phyloP scores from a whole-genome alignment of 2,329 filamentous ascomycete species.

The Lasiodiplodia gonubiensis region DNA sequence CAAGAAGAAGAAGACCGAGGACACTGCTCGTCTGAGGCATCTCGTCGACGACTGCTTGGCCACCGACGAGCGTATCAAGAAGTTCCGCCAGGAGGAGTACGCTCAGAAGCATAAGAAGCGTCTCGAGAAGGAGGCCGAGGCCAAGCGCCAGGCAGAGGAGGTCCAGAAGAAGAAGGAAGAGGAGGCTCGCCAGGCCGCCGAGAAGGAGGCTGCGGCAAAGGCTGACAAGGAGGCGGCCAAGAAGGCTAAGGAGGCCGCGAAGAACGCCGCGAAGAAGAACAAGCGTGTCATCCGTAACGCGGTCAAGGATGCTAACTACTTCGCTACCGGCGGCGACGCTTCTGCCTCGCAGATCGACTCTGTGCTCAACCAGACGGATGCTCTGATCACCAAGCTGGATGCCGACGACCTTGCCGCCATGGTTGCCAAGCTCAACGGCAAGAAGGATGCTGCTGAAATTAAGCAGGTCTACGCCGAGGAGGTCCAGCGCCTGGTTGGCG shows the following conservation, averaged over 20 bases:
- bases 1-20: conserved; percentile 99
- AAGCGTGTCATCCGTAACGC: conserved; percentile 94
- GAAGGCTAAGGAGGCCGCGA: conserved; percentile 98
- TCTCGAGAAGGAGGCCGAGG: conserved; percentile 86
- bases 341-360: conserved; percentile 79
- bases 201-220: conserved; percentile 88
- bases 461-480: conserved; percentile 82
- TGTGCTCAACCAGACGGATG: conserved; percentile 84
- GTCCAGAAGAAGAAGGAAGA: conserved; percentile 82
- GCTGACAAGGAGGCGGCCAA: conserved; percentile 80
- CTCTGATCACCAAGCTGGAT: conserved; percentile 86
- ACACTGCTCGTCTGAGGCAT: conserved; percentile 87
- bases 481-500: conserved; percentile 75
- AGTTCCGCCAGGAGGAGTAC: conserved; percentile 89
- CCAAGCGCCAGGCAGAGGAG: conserved; percentile 85
- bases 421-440: conserved; percentile 77
- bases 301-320: conserved; percentile 98
- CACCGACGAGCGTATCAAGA: conserved; percentile 94
- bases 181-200: conserved; percentile 77
- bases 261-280: conserved; percentile 99
- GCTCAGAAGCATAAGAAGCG: conserved; percentile 96
- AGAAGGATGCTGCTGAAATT: conserved; percentile 81
- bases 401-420: conserved; percentile 86
- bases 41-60: conserved; percentile 85
- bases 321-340: conserved; percentile 70